A percentile compares a stretch with the other conserved stretches of the same genome.
Conservation (phyloP, 2,329 filamentous ascomycete genomes). For the Calonectria leucothoes region DNA sequence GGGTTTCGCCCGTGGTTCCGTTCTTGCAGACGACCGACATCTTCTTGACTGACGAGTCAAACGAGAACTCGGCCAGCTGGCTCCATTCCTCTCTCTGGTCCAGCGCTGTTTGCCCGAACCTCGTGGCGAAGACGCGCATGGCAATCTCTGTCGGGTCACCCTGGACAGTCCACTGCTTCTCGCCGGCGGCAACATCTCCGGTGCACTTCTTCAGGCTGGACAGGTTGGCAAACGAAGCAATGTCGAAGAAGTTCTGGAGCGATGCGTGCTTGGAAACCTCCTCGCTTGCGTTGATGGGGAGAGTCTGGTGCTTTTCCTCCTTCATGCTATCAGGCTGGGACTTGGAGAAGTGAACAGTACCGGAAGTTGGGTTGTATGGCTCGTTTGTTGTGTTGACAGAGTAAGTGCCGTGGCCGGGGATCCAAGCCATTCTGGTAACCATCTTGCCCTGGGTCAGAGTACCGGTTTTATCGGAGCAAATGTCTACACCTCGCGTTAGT, state of each 20-base stretch:
- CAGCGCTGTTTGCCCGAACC: constrained; percentile 73
- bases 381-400: constrained; percentile 45
- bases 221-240: constrained; percentile 74
- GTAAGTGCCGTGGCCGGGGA: constrained; percentile 47
- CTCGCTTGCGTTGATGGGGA: background rate
- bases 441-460: constrained; percentile 49
- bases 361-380: constrained; percentile 43
- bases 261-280: constrained; percentile 57
- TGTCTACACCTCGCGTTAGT: constrained; percentile 29
- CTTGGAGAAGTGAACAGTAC: constrained; percentile 29
- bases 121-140: constrained; percentile 78
- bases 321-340: constrained; percentile 34
- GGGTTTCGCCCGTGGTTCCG: constrained; percentile 49
- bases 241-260: constrained; percentile 68
- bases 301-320: background rate
- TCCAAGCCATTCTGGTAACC: constrained; percentile 45
- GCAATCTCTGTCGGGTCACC: constrained; percentile 77
- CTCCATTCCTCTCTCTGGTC: constrained; percentile 66
- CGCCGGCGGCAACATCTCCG: constrained; percentile 57
- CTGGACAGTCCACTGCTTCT: constrained; percentile 68
- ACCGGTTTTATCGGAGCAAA: constrained; percentile 47
- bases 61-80: constrained; percentile 76
- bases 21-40: constrained; percentile 78
- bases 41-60: constrained; percentile 80
- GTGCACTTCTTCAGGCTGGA: constrained; percentile 58